Evolutionary conservation across 345 rosid genomes (phyloP).

Genomic region (Acer yangbiense): DNA sequence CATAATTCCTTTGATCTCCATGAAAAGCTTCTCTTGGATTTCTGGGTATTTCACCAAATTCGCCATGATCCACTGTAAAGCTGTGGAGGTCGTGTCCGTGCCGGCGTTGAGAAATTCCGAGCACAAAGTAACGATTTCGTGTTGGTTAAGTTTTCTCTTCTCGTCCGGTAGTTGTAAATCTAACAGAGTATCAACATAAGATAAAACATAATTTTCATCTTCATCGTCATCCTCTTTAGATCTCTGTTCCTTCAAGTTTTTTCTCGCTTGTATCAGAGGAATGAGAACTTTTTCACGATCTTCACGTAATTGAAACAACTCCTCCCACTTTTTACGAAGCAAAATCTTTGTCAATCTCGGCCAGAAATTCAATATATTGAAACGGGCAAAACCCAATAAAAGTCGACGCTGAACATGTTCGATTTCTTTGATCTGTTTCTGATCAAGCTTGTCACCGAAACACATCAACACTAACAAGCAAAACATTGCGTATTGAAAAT

Average conservation of each 20-base stretch:
- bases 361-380: constrained; percentile 7
- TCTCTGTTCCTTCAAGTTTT: constrained; percentile 6
- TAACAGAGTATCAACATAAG: constrained; percentile 13
- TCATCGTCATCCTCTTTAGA: neutral
- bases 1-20: constrained; percentile 5
- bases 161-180: constrained; percentile 13
- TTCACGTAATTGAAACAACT: neutral
- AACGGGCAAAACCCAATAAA: neutral
- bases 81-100: constrained; percentile 14
- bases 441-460: constrained; percentile 14
- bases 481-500: constrained; percentile 17
- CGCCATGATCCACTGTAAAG: constrained; percentile 17
- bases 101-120: constrained; percentile 15
- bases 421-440: constrained; percentile 3
- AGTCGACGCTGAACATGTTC: neutral
- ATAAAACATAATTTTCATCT: neutral
- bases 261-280: constrained; percentile 5
- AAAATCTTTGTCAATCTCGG: constrained; percentile 13
- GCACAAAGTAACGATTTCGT: neutral
- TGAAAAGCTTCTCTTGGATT: constrained; percentile 4
- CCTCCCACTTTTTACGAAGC: constrained; percentile 2
- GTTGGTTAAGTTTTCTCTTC: constrained; percentile 8
- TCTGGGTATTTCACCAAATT: constrained; percentile 10
- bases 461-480: constrained; percentile 18
- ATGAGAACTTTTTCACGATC: neutral